Evolutionary conservation across 768 basidiomycete genomes (phyloP), one percentile per base, ranked within the genome.

Genomic region (Lactifluus piperatus): DNA sequence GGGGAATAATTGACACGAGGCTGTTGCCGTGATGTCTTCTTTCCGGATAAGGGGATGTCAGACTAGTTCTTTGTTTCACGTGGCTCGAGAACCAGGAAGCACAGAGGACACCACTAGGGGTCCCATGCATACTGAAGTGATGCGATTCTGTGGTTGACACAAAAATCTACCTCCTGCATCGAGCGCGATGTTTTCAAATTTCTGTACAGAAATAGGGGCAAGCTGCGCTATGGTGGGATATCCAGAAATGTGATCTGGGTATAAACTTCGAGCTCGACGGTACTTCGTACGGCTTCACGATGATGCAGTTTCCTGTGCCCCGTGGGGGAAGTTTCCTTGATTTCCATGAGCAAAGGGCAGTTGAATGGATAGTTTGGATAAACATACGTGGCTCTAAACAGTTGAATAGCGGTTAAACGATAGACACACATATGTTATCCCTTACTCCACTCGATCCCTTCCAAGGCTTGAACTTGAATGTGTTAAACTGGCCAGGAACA

Each of bases 321-420:
- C 92, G 74, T 1, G 88, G 89, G 5, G 88, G 88, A 0, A 55
- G 93, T 86, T 72, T 94, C 94, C 76, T 94, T 94, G 54, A 93
- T 69, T 2, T 88, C 88, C 61, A 94, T 94, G 36, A 94, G 71
- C n/a, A 94, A 73, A 1, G 91, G 91, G 64, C 93, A 90, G 65
- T 94, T 94, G 71, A 92, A 93, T 2, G 91, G 88, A 86, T 91
- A 61, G 16, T 51, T 60, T 36, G 52, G 7, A 26, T 54, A 10
- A 41, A 18, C 8, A 14, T 11, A 18, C 10, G 10, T 24, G 18
- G 20, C 41, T 30, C 24, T 11, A 36, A 14, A 30, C n/a, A n/a
- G n/a, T n/a, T n/a, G n/a, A n/a, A n/a, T n/a, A n/a, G n/a, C n/a
- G n/a, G n/a, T n/a, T n/a, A n/a, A n/a, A n/a, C n/a, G n/a, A n/a